Evolutionary conservation across 2,329 filamentous ascomycete genomes (phyloP).

Genomic region (Leptosphaerulina australis): DNA sequence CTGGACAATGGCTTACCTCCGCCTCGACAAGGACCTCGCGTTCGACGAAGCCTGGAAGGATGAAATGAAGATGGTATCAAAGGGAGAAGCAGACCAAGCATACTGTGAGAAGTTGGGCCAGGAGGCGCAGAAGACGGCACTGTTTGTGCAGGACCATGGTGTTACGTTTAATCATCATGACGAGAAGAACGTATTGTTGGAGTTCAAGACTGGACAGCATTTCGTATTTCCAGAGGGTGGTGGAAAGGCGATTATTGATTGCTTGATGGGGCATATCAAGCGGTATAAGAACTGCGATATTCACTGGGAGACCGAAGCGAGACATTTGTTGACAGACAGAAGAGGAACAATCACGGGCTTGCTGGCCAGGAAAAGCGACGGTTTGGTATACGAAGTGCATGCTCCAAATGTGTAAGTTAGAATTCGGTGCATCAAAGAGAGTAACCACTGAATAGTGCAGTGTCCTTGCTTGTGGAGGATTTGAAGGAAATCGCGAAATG

Average conservation of each 20-base stretch:
- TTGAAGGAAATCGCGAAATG: slow-evolving; percentile 52
- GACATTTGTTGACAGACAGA: slow-evolving; percentile 43
- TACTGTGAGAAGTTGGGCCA: slow-evolving; percentile 50
- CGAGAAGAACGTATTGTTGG: slow-evolving; percentile 50
- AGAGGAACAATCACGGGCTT: slow-evolving; percentile 46
- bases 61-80: slow-evolving; percentile 47
- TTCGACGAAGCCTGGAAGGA: slow-evolving; percentile 47
- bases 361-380: slow-evolving; percentile 50
- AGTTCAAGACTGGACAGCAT: slow-evolving; percentile 51
- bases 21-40: slow-evolving; percentile 48
- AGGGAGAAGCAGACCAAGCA: slow-evolving; percentile 48
- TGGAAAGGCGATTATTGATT: slow-evolving; percentile 48
- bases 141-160: slow-evolving; percentile 48
- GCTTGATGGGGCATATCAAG: slow-evolving; percentile 47
- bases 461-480: slow-evolving; percentile 50
- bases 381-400: slow-evolving; percentile 38
- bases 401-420: slow-evolving; percentile 41
- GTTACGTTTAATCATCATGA: slow-evolving; percentile 47
- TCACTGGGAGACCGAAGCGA: slow-evolving; percentile 48
- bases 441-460: neutral
- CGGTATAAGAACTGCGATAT: slow-evolving; percentile 39
- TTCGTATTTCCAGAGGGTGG: slow-evolving; percentile 51
- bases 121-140: slow-evolving; percentile 47
- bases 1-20: slow-evolving; percentile 53
- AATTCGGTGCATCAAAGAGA: neutral